Percentiles rank a stretch among this genome's conserved stretches.
Evolutionary conservation across 768 basidiomycete genomes (phyloP).

Genomic region (Dacryopinax primogenitus): DNA sequence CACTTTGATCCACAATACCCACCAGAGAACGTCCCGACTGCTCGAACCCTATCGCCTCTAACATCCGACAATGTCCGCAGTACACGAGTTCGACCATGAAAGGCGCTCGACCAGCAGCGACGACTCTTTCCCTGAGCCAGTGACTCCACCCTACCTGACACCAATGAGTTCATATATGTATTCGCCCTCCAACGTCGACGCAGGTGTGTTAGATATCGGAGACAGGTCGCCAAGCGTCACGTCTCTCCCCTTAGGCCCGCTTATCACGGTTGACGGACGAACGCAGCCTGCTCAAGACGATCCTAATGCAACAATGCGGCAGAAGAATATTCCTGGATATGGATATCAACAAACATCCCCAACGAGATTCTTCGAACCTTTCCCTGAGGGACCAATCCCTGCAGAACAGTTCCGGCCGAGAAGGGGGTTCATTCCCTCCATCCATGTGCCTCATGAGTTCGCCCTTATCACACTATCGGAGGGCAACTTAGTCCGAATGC

Average conservation of each 20-base stretch:
- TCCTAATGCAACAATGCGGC: background rate
- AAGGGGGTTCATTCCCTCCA: conserved; percentile 3
- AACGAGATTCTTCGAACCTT: background rate
- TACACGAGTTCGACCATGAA: background rate
- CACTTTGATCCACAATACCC: background rate
- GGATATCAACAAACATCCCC: background rate
- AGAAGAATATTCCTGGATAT: background rate
- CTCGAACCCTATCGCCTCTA: no score
- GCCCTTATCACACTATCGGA: background rate
- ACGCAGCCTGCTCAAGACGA: background rate
- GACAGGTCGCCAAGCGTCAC: no score
- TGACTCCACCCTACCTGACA: background rate
- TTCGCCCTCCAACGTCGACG: background rate
- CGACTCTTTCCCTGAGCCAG: background rate
- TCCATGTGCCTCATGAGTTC: background rate
- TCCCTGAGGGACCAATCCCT: background rate
- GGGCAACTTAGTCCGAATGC: background rate
- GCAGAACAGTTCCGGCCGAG: conserved; percentile 4
- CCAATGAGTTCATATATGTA: background rate
- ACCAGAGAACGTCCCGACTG: no score
- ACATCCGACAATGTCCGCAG: background rate
- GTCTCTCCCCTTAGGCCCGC: background rate
- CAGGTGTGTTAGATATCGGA: no score
- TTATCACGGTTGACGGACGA: background rate
- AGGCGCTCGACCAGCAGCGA: background rate